Evolutionary conservation across 805 yeast genomes (phyloP).

Genomic region (Candida dajiaensis): DNA sequence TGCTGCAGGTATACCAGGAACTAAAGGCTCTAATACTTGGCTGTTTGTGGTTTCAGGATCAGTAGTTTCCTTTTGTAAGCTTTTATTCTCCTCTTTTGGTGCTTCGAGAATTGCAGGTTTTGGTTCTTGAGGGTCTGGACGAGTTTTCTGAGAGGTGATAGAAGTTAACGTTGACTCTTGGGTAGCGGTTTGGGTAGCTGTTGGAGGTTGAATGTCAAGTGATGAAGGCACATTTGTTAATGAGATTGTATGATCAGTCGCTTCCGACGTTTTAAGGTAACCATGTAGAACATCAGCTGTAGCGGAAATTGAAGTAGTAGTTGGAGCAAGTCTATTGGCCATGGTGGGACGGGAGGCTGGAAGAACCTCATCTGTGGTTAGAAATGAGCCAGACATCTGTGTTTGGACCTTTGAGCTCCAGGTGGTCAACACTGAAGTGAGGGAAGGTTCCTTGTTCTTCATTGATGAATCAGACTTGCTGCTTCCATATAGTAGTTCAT

Average conservation of each 20-base stretch:
- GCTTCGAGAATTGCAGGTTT: too few species aligned
- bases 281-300: background rate
- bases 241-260: background rate
- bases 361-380: background rate
- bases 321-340: background rate
- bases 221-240: background rate
- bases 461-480: background rate
- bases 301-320: background rate
- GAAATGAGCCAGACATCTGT: too few species aligned
- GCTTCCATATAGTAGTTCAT: background rate
- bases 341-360: background rate
- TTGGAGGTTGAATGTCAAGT: too few species aligned
- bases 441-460: background rate
- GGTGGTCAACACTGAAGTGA: too few species aligned
- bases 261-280: background rate
- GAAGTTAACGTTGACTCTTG: too few species aligned
- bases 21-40: background rate
- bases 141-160: too few species aligned
- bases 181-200: too few species aligned
- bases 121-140: too few species aligned
- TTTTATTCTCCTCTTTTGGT: too few species aligned
- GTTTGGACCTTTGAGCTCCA: too few species aligned
- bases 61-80: too few species aligned
- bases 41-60: background rate
- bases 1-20: background rate